Evolutionary conservation across 176 grass and related monocot species (phyloP), one percentile per base, ranked within the genome.

Genomic region (Carex scoparia): DNA sequence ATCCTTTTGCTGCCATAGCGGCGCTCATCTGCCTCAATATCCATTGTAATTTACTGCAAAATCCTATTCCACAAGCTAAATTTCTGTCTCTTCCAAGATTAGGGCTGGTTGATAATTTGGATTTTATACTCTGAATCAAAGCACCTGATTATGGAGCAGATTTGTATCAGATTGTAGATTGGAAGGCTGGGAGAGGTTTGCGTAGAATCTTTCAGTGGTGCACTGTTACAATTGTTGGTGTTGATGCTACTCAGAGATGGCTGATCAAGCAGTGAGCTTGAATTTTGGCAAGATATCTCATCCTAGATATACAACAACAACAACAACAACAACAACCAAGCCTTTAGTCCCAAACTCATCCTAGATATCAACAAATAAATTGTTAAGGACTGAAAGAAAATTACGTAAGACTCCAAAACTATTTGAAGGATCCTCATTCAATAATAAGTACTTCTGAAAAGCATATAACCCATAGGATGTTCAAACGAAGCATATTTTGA

Each of bases 211-310:
- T 48, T 85, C 2, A 32, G 2, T 40, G 63, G 33, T 4, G 85
- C 61, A 61, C 44, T 55, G n/a, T 57, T 82, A 4, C 65, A 60
- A 65, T 81, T 89, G 59, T 63, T 64, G 77, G 76, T 81, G 84
- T 51, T 51, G 60, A 88, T 53, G 73, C 84, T 89, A 59, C 80
- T 86, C 27, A 91, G 79, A 64, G 84, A 87, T 83, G 91, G 86
- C 72, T 94, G 89, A 86, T 94, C 92, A 87, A 91, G 69, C 61
- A 90, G 84, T 60, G 89, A 87, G 82, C 85, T 91, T 66, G 86
- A 74, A 87, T 90, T 90, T 40, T 69, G 56, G 81, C 85, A 91
- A 38, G 92, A 87, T 87, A 94, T 91, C 79, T 97, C 95, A 60
- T 94, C 89, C 95, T 97, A 77, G 48, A 80, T 75, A 76, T 18